Base-by-base conservation (phyloP, 2,329 filamentous ascomycete species). In the Thelonectria discophora region DNA sequence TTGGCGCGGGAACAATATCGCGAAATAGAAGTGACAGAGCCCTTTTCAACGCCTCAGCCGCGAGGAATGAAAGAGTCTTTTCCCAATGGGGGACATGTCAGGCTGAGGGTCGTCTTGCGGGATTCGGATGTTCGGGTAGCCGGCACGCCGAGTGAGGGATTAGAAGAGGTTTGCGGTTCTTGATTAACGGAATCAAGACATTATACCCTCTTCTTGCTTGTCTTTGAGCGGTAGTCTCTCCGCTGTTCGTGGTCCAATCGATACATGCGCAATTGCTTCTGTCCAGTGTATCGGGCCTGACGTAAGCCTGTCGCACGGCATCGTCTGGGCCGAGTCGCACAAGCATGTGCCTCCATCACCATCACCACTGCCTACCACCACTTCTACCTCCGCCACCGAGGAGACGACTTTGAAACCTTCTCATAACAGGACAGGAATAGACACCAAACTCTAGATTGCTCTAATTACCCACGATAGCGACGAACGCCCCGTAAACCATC, bases 1-100 rank as follows among this genome's bases (percentile, higher is more conserved):
- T 30, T 30, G 27, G 27, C 27, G 27, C 8, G 24, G 24, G 24
- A 24, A 24, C 66, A 61, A 59, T 64, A 60, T 55, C 64, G 64
- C 21, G 5, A 20, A 24, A 34, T 37, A 37, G 34, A 4, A 17
- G 21, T 6, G 6, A 24, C 21, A 24, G 21, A 24, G 21, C 21
- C 46, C 27, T 56, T 48, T 47, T 45, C 27, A 59, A 55, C 50
- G 27, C 37, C 45, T 48, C 15, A 47, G 18, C 53, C 53, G 11
- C 21, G 13, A 42, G 27, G 27, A 43, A 46, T 27, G 39, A 20
- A 34, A 45, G 47, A 51, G 42, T 10, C 57, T 47, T 50, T 30
- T 27, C 57, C 57, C 32, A 21, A 55, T 60, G 39, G 30, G 57
- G 57, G 20, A 11, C 11, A 15, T 2, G 7, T 21, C 52, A 47